These are phyloP conservation scores for Dictyophora rubrovolvata DNA, from an alignment of 768 basidiomycete genomes.

Conservation along the genomic window DNA sequence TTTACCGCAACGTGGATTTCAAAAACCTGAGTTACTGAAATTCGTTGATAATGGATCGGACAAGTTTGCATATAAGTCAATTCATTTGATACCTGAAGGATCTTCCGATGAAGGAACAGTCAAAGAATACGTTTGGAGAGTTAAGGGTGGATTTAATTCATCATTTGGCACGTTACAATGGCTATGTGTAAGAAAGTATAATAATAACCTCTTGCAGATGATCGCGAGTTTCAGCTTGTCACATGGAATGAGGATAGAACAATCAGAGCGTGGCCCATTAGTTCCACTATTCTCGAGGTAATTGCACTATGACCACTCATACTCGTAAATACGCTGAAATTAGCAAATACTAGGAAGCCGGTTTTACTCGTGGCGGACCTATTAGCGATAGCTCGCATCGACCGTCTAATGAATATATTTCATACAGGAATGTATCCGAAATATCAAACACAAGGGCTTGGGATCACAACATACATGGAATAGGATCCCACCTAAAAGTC, in stretches of 20 bases:
- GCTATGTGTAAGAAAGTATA: background rate
- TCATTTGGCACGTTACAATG: slow-evolving; percentile 15
- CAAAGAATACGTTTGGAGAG: slow-evolving; percentile 97
- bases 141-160: slow-evolving; percentile 42
- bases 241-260: slow-evolving; percentile 89
- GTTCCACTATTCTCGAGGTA: slow-evolving; percentile 59
- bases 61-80: slow-evolving; percentile 16
- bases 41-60: slow-evolving; percentile 72
- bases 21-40: slow-evolving; percentile 1
- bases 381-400: slow-evolving; percentile 12
- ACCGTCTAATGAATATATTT: background rate
- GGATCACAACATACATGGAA: background rate
- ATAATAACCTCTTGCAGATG: slow-evolving; percentile 23
- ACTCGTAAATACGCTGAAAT: background rate
- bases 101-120: slow-evolving; percentile 84
- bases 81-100: slow-evolving; percentile 20
- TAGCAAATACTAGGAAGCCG: slow-evolving; percentile 7
- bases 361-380: slow-evolving; percentile 10
- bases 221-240: slow-evolving; percentile 49
- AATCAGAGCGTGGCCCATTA: slow-evolving; percentile 83
- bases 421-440: background rate
- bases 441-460: background rate
- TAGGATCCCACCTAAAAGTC: no score
- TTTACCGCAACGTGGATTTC: slow-evolving; percentile 72
- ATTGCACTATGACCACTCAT: background rate